Evolutionary conservation across 345 rosid genomes (phyloP), one percentile per base, ranked within the genome.

Genomic region (Gossypium arboreum): DNA sequence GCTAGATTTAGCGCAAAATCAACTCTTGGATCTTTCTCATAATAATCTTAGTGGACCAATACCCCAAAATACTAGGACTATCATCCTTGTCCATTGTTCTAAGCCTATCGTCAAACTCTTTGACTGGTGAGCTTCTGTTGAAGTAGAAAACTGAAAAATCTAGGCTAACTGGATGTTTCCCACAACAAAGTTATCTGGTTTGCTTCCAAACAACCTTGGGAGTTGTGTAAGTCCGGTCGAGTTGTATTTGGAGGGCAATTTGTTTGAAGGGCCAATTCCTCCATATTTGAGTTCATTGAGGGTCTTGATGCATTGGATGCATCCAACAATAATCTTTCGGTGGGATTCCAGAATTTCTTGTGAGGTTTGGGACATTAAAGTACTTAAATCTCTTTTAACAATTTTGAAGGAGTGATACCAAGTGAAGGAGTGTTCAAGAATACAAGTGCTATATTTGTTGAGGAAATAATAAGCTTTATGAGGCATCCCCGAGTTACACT

Each of bases 351-450:
- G 2, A 13, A 56, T 80, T 45, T 45, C n/a, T 58, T 22, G 63
- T 58, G 34, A 58, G 39, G 3, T 61, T 80, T 34, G 1, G 27
- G 2, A 17, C 39, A 3, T 50, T 80, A 24, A 24, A 51, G 16
- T 27, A 69, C 44, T 66, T 84, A 6, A 79, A 81, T 68, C 16
- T 81, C 3, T 84, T 83, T 3, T 8, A 84, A 81, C 59, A 58
- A 77, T 13, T 63, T 84, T 0, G 72, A 84, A 8, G 84, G 83
- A 11, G 55, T 2, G 48, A 47, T 81, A 17, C 80, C 87, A 68
- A 43, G 11, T 6, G n/a, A 75, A 72, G 81, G 83, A 47, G 64
- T 61, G 11, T 84, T 84, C 20, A 7, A 61, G 39, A 81, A 84
- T 55, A 27, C 69, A n/a, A 51, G 60, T 29, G 68, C 24, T 50